Conservation (phyloP, 164 flowering plant genomes). For the Pachysandra terminalis region DNA sequence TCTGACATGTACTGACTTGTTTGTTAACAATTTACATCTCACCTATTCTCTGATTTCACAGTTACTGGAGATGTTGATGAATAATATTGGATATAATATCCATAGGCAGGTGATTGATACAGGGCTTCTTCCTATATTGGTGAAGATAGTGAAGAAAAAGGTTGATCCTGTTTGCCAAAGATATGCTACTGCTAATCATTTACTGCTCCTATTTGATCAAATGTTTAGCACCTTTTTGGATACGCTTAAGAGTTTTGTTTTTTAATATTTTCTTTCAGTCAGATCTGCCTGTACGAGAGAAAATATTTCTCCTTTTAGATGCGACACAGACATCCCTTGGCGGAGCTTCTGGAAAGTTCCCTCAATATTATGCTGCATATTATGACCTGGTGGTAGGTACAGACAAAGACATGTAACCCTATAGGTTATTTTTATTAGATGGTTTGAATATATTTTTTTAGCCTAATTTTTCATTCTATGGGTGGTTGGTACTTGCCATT, state of each 20-base stretch:
- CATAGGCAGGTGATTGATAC: slow-evolving; percentile 74
- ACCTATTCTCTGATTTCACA: slow-evolving; percentile 29
- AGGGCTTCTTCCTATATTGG: slow-evolving; percentile 71
- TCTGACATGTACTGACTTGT: neutral
- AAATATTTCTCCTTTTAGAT: slow-evolving; percentile 89
- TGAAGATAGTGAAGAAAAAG: slow-evolving; percentile 98
- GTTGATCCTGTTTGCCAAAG: slow-evolving; percentile 29
- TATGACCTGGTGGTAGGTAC: slow-evolving; percentile 91
- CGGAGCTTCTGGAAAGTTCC: slow-evolving; percentile 90
- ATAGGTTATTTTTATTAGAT: neutral
- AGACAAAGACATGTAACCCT: neutral
- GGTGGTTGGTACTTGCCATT: too few relatives aligned
- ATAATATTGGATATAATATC: slow-evolving; percentile 84
- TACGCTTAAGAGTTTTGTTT: neutral
- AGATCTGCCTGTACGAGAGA: slow-evolving; percentile 79
- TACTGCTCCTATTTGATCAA: neutral
- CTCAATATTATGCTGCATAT: slow-evolving; percentile 86
- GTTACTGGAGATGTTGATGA: slow-evolving; percentile 95
- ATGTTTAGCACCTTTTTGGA: neutral
- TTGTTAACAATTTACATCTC: neutral
- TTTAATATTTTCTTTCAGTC: slow-evolving; percentile 41
- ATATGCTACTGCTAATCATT: too few relatives aligned
- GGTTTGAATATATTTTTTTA: neutral
- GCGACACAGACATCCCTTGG: slow-evolving; percentile 96
- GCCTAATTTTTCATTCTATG: neutral